phyloP scores from a whole-genome alignment of 2,329 filamentous ascomycete genomes.

The Alternaria ethzedia region DNA sequence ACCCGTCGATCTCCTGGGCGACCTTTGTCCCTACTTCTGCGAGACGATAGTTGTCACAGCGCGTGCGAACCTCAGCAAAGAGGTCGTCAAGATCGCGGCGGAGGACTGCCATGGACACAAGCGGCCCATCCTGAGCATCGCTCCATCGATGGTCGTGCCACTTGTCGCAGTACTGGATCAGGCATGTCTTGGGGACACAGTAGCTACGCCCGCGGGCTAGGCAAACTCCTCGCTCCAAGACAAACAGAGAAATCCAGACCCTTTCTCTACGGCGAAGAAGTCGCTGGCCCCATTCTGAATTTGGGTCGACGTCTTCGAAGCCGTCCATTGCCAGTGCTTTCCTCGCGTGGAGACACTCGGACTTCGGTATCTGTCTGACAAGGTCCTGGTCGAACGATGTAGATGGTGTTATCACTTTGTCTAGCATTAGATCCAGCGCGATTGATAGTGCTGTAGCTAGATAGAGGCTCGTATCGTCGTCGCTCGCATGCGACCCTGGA shows the following conservation, averaged over 20 bases:
- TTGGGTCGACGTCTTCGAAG: slow-evolving; percentile 67
- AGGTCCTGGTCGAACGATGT: slow-evolving; percentile 55
- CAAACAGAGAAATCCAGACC: slow-evolving; percentile 74
- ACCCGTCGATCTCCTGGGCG: slow-evolving; percentile 51
- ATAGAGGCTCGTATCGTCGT: slow-evolving; percentile 76
- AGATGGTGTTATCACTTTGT: slow-evolving; percentile 70
- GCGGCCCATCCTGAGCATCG: slow-evolving; percentile 71
- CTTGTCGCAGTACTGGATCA: slow-evolving; percentile 70
- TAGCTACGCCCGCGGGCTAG: slow-evolving; percentile 73
- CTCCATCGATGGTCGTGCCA: slow-evolving; percentile 71
- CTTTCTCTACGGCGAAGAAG: slow-evolving; percentile 70
- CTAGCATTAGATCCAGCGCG: slow-evolving; percentile 71
- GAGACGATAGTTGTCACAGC: slow-evolving; percentile 65
- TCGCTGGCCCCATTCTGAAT: slow-evolving; percentile 65
- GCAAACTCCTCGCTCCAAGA: slow-evolving; percentile 75
- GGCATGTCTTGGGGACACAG: slow-evolving; percentile 69
- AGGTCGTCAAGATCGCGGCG: slow-evolving; percentile 69
- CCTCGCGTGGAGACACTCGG: slow-evolving; percentile 72
- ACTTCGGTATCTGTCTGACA: slow-evolving; percentile 61
- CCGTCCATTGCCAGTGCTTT: slow-evolving; percentile 72
- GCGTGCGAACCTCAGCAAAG: slow-evolving; percentile 63
- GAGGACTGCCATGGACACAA: slow-evolving; percentile 74
- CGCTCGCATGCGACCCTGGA: slow-evolving; percentile 68
- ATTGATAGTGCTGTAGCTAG: slow-evolving; percentile 73
- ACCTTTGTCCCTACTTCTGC: slow-evolving; percentile 60